These are phyloP conservation scores for Termitomyces eurrhizus DNA, from an alignment of 768 basidiomycete genomes.

Conservation along the genomic window DNA sequence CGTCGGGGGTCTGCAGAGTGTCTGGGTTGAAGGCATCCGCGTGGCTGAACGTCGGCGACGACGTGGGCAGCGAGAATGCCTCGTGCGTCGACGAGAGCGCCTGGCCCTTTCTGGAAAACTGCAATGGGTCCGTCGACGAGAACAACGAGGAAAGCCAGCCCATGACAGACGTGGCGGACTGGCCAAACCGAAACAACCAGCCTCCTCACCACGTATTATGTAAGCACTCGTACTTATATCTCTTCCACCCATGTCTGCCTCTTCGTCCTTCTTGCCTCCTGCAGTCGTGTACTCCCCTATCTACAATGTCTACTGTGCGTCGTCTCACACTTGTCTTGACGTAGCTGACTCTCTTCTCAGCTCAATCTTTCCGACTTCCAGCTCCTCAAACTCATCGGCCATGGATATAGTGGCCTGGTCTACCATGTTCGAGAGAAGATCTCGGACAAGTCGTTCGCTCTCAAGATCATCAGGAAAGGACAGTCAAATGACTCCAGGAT, in stretches of 20 bases:
- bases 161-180: constrained; percentile 36
- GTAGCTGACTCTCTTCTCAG: neutral
- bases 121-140: constrained; percentile 38
- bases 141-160: constrained; percentile 74
- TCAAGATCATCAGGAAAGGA: constrained; percentile 8
- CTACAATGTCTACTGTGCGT: too few relatives aligned
- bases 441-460: neutral
- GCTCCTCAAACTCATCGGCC: constrained; percentile 3
- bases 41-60: constrained; percentile 53
- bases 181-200: neutral
- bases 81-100: constrained; percentile 79
- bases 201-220: neutral
- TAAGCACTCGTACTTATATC: constrained; percentile 2
- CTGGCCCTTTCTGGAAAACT: constrained; percentile 53
- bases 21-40: constrained; percentile 60
- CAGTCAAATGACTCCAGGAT: neutral
- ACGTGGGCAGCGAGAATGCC: constrained; percentile 82
- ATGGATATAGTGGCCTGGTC: constrained; percentile 1
- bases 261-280: too few relatives aligned
- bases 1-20: constrained; percentile 45
- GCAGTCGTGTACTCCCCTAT: too few relatives aligned
- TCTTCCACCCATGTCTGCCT: too few relatives aligned
- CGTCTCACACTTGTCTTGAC: too few relatives aligned
- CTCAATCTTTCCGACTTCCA: constrained; percentile 1
- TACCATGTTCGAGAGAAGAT: neutral